Evolutionary conservation across 371 early-diverging fungal genomes (phyloP).

Genomic region (Mucor sp.): DNA sequence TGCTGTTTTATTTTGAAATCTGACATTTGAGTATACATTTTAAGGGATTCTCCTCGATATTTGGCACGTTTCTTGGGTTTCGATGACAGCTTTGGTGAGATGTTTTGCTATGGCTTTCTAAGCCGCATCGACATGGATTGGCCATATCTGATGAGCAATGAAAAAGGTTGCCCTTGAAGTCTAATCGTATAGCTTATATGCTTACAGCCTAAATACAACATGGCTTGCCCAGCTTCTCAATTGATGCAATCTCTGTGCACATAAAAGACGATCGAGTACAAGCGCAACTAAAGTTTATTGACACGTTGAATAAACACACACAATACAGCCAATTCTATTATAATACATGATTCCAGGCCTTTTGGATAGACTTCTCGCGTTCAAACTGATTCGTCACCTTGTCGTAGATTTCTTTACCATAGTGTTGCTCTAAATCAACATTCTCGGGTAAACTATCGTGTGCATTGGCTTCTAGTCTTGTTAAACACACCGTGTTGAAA

Average conservation of each 20-base stretch:
- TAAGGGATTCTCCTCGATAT: no score
- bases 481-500: slow-evolving; percentile 83
- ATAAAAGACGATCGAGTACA: not conserved
- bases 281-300: not conserved
- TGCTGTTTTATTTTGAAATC: no score
- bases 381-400: slow-evolving; percentile 11
- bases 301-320: not conserved
- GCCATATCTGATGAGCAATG: no score
- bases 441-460: slow-evolving; percentile 54
- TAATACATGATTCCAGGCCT: slow-evolving; percentile 23
- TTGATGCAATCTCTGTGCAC: not conserved
- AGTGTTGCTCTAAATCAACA: slow-evolving; percentile 38
- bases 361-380: slow-evolving; percentile 8
- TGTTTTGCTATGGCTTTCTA: no score
- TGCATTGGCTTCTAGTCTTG: slow-evolving; percentile 70
- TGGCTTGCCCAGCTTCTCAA: no score
- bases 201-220: no score
- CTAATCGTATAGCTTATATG: no score
- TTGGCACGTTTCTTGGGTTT: no score
- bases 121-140: no score
- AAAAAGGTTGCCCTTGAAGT: no score
- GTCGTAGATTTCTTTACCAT: slow-evolving; percentile 31
- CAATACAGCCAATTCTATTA: slow-evolving; percentile 6
- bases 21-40: no score
- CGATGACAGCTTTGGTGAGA: no score